Evolutionary conservation across 805 yeast genomes (phyloP).

Genomic region (Wickerhamomyces ciferrii): DNA sequence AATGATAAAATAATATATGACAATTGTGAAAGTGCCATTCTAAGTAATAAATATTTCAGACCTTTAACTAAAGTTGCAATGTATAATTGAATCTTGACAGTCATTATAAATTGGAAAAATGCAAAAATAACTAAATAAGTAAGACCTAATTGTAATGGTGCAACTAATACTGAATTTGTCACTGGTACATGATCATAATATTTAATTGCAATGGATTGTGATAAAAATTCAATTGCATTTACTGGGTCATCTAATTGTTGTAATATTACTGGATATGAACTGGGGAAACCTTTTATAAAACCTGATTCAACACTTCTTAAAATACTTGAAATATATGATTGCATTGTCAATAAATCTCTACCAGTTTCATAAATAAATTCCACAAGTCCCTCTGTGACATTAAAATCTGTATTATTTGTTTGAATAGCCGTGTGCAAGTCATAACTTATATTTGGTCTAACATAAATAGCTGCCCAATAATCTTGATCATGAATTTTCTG

Average conservation of each 20-base stretch:
- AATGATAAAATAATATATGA: slow-evolving; percentile 55
- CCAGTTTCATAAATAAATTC: slow-evolving; percentile 53
- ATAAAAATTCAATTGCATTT: slow-evolving; percentile 8
- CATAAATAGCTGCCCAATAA: slow-evolving; percentile 59
- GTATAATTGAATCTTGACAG: slow-evolving; percentile 41
- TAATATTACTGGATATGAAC: slow-evolving; percentile 15
- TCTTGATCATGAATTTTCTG: slow-evolving; percentile 42
- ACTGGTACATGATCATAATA: slow-evolving; percentile 43
- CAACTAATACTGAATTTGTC: slow-evolving; percentile 43
- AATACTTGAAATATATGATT: slow-evolving; percentile 36
- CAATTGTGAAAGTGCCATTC: slow-evolving; percentile 41
- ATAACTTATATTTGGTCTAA: slow-evolving; percentile 40
- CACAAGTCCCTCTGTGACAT: slow-evolving; percentile 23
- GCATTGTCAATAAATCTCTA: slow-evolving; percentile 49
- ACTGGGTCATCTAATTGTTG: slow-evolving; percentile 24
- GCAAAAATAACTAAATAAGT: slow-evolving; percentile 66
- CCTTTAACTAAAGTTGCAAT: slow-evolving; percentile 41
- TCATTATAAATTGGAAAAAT: slow-evolving; percentile 63
- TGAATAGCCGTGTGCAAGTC: slow-evolving; percentile 19
- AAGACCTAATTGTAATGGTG: slow-evolving; percentile 70
- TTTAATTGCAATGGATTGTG: slow-evolving; percentile 15
- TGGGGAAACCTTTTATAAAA: slow-evolving; percentile 4
- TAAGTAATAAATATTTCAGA: slow-evolving; percentile 39
- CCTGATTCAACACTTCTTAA: slow-evolving; percentile 37
- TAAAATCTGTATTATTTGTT: slow-evolving; percentile 10